These are phyloP conservation scores for Astragalus membranaceus DNA, from an alignment of 306 rosid species.

Conservation along the genomic window DNA sequence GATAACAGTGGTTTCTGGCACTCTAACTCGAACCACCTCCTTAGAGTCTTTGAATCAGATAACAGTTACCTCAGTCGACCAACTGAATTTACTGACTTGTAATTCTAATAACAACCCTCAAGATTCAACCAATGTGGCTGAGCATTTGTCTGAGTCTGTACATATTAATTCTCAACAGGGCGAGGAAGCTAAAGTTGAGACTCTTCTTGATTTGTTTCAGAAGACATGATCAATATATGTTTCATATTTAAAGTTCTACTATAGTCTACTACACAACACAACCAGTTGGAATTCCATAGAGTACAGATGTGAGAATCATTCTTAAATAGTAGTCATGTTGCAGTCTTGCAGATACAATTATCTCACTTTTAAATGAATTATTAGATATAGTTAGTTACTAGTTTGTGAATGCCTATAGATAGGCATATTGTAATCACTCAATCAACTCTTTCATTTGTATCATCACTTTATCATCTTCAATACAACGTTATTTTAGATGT, in stretches of 20 bases:
- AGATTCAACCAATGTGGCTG: conserved; percentile 33
- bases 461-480: no score
- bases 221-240: conserved; percentile 34
- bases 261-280: background rate
- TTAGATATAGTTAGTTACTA: no score
- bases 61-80: conserved; percentile 49
- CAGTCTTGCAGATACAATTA: background rate
- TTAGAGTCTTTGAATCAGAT: conserved; percentile 63
- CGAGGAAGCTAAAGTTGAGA: conserved; percentile 39
- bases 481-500: no score
- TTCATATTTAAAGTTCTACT: background rate
- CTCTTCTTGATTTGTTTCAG: conserved; percentile 66
- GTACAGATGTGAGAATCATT: conserved; percentile 8
- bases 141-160: conserved; percentile 38
- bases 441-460: no score
- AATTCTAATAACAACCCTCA: conserved; percentile 10
- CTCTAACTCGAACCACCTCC: conserved; percentile 68
- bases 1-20: conserved; percentile 70
- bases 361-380: no score
- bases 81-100: conserved; percentile 32
- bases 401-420: no score
- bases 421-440: no score
- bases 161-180: conserved; percentile 11
- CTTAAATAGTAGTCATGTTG: background rate
- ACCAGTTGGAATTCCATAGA: background rate